phyloP scores from a whole-genome alignment of 257 asterid species.

The Solanum bulbocastanum region DNA sequence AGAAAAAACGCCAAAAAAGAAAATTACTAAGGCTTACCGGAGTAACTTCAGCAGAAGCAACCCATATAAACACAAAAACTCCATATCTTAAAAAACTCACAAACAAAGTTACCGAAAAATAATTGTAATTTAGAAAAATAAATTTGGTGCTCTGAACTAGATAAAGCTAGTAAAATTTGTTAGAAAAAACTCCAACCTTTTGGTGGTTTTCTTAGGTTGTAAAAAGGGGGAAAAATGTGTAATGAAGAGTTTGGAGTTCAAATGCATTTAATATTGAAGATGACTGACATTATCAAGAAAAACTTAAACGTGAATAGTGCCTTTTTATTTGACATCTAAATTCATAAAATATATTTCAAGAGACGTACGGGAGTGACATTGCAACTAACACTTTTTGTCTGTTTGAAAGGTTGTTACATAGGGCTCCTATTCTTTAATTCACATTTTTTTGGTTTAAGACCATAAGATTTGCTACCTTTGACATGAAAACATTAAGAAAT shows the following conservation, averaged over 20 bases:
- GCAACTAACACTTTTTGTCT: neutral
- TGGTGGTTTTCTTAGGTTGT: neutral
- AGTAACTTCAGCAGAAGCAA: constrained; percentile 79
- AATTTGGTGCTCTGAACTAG: too few species aligned
- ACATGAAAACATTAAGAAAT: too few species aligned
- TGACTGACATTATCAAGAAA: neutral
- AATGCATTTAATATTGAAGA: neutral
- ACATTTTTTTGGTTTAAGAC: too few species aligned
- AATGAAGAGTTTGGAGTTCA: neutral
- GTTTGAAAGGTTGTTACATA: neutral
- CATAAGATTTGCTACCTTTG: too few species aligned
- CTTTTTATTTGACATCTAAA: neutral
- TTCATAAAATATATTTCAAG: neutral
- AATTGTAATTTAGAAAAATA: too few species aligned
- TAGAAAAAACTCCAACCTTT: neutral
- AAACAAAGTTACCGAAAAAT: too few species aligned
- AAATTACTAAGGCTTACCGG: constrained; percentile 33
- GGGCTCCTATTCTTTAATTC: too few species aligned
- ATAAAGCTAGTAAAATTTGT: neutral
- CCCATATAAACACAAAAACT: constrained; percentile 76
- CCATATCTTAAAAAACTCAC: constrained; percentile 29
- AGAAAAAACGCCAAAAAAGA: neutral
- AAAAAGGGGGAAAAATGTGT: neutral
- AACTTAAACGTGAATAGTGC: neutral
- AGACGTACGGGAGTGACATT: neutral